Evolutionary conservation across 805 yeast species (phyloP).

Genomic region (Barnettozyma californica): DNA sequence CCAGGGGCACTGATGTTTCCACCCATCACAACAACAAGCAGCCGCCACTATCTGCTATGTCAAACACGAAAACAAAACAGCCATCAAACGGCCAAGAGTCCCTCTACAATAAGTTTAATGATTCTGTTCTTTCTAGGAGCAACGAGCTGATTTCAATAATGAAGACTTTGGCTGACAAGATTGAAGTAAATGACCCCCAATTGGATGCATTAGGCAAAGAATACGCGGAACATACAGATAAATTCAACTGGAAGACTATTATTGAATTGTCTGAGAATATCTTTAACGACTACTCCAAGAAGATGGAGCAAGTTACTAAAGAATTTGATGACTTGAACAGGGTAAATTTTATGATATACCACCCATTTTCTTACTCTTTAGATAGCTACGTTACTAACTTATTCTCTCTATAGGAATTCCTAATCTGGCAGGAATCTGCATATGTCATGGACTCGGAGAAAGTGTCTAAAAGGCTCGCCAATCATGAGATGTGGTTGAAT

Average conservation of each 20-base stretch:
- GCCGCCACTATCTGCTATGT: background rate
- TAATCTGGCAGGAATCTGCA: constrained; percentile 25
- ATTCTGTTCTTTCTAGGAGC: background rate
- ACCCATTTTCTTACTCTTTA: background rate
- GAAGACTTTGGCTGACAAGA: constrained; percentile 1
- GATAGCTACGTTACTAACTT: background rate
- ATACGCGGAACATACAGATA: background rate
- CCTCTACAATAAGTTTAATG: constrained; percentile 1
- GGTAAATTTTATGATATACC: constrained; percentile 6
- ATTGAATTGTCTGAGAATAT: constrained; percentile 14
- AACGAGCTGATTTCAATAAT: constrained; percentile 7
- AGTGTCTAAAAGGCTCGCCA: constrained; percentile 14
- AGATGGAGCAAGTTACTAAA: constrained; percentile 19
- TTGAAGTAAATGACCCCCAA: background rate
- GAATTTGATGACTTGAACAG: constrained; percentile 21
- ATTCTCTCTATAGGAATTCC: constrained; percentile 12
- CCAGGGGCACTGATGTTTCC: background rate
- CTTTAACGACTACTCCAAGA: constrained; percentile 17
- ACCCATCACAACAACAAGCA: background rate
- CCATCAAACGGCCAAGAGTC: constrained; percentile 19
- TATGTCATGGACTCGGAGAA: constrained; percentile 22
- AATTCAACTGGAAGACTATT: constrained; percentile 14
- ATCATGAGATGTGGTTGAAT: constrained; percentile 21
- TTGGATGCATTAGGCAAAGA: background rate
- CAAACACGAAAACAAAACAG: background rate